These are phyloP conservation scores for Melanogaster broomeanus DNA, from an alignment of 768 basidiomycete species.

Conservation along the genomic window DNA sequence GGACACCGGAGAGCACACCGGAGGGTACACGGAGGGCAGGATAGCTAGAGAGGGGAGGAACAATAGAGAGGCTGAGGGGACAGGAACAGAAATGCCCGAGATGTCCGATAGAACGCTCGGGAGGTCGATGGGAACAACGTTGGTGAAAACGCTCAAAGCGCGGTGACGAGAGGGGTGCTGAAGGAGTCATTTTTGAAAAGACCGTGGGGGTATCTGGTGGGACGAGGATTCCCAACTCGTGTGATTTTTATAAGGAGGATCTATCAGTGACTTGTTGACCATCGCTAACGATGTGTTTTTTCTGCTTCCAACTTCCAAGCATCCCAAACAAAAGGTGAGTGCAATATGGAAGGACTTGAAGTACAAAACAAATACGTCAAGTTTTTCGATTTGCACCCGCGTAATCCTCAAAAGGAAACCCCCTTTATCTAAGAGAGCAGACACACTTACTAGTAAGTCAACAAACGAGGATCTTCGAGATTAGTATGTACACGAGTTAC, in stretches of 20 bases:
- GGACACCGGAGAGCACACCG: background rate
- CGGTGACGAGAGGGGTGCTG: conserved; percentile 23
- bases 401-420: too few relatives aligned
- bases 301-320: too few relatives aligned
- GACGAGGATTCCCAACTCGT: conserved; percentile 15
- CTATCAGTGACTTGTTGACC: background rate
- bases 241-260: conserved; percentile 19
- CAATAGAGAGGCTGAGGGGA: background rate
- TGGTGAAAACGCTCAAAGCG: conserved; percentile 32
- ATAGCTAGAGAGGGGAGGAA: background rate
- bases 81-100: too few relatives aligned
- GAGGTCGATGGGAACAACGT: conserved; percentile 24
- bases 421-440: too few relatives aligned
- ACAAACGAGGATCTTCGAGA: too few relatives aligned
- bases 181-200: conserved; percentile 42
- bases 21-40: background rate
- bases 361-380: too few relatives aligned
- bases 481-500: too few relatives aligned
- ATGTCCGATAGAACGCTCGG: too few relatives aligned
- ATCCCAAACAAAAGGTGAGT: background rate
- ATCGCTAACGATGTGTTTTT: conserved; percentile 3
- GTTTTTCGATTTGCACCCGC: too few relatives aligned
- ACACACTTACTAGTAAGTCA: too few relatives aligned
- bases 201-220: conserved; percentile 27
- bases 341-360: background rate